These are phyloP conservation scores for Plectosphaerella cucumerina DNA, from an alignment of 2,329 filamentous ascomycete genomes.

Conservation along the genomic window DNA sequence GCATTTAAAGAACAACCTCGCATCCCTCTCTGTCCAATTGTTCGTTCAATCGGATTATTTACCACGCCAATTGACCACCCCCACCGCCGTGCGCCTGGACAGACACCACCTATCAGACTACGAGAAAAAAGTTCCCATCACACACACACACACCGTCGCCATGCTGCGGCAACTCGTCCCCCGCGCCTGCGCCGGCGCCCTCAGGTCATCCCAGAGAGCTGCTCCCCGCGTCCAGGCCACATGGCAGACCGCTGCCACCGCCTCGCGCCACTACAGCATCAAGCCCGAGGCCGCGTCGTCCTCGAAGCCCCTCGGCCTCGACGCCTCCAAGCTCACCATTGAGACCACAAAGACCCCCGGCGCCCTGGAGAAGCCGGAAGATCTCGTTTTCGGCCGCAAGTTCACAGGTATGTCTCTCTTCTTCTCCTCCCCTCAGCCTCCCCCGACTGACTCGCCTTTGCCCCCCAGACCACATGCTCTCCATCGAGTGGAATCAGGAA, in stretches of 20 bases:
- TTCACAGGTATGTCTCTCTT: constrained; percentile 68
- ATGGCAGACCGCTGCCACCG: constrained; percentile 24
- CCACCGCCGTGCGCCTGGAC: background rate
- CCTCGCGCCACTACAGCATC: constrained; percentile 45
- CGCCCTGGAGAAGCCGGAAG: constrained; percentile 65
- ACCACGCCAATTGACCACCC: background rate
- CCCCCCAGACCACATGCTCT: constrained; percentile 88
- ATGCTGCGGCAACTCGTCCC: constrained; percentile 45
- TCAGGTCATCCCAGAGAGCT: constrained; percentile 12
- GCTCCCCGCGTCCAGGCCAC: constrained; percentile 26
- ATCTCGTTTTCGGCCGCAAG: constrained; percentile 82
- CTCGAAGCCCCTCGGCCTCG: constrained; percentile 61
- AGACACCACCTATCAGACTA: background rate
- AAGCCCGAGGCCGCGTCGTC: constrained; percentile 44
- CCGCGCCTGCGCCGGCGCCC: constrained; percentile 28
- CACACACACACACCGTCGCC: constrained; percentile 4
- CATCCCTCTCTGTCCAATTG: background rate
- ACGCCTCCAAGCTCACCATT: constrained; percentile 72
- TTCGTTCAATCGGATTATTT: background rate
- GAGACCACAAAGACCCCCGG: constrained; percentile 74
- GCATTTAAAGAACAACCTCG: background rate
- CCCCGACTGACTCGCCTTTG: background rate
- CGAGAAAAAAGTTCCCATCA: background rate
- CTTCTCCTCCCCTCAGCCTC: background rate
- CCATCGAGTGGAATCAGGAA: constrained; percentile 83